Base-by-base conservation (phyloP, 805 yeast genomes). In the Zygoascus flipseniorum region DNA sequence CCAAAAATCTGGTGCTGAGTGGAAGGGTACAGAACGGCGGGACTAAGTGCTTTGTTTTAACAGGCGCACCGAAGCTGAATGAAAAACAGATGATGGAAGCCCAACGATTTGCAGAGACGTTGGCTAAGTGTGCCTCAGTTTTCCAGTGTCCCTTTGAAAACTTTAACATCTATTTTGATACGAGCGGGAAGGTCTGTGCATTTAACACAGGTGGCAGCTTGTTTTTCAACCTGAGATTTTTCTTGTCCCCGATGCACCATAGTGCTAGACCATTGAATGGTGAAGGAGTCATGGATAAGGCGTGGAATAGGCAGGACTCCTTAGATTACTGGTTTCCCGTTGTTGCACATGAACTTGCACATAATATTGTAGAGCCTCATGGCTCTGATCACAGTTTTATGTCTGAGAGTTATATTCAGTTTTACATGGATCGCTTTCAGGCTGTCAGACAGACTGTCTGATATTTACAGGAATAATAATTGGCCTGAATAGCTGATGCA, bases 271-370 rank as follows among this genome's bases (percentile, higher is more conserved):
- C 47, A 3, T 23, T 51, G 16, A 44, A 39, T 11, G 52, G 52
- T 10, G 32, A 42, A 51, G 35, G 23, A 41, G 5, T 23, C 31
- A 20, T 2, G 23, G 16, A 18, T 13, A 13, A 20, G 23, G 45
- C 14, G 16, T 14, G 26, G 26, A 14, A 26, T 16, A 48, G 31
- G 43, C 3, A 45, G 13, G 50, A 35, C 16, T 11, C 63, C 1
- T 46, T 67, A 19, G 67, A 66, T 52, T 72, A 62, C 54, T 71
- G 73, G 70, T 71, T 59, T 52, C 66, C 72, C 1, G 62, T 69
- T 8, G 58, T 67, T 56, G 73, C 74, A 0, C 75, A 71, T 48
- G 75, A 71, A 52, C 56, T 71, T 51, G 75, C 75, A 9, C 75
- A 71, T 55, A 72, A 71, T 51, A 44, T 70, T 37, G 69, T 58